A percentile compares a stretch with the other conserved stretches of the same genome.
phyloP scores from a whole-genome alignment of 352 stramenopile genomes.

The Phytopythium mirpurense region DNA sequence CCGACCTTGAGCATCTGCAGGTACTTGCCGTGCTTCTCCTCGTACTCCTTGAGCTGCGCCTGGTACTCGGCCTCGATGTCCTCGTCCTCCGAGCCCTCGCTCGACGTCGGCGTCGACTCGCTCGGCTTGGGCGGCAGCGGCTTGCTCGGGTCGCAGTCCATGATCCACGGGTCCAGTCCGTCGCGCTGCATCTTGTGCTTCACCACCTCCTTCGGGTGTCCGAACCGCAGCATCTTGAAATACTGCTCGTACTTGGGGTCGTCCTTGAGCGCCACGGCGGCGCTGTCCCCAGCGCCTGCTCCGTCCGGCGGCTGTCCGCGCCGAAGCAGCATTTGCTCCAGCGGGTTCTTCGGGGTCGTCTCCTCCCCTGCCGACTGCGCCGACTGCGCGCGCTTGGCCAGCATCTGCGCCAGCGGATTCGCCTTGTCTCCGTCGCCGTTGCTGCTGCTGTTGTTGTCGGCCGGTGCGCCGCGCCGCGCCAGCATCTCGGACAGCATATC shows the following conservation, averaged over 20 bases:
- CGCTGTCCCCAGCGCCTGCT: slow-evolving; percentile 10
- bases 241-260: slow-evolving; percentile 68
- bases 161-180: slow-evolving; percentile 45
- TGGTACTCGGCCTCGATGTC: slow-evolving; percentile 50
- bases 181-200: slow-evolving; percentile 78
- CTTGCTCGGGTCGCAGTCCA: slow-evolving; percentile 64
- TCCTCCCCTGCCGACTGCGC: slow-evolving; percentile 7
- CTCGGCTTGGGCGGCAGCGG: slow-evolving; percentile 23
- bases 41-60: slow-evolving; percentile 49
- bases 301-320: slow-evolving; percentile 9
- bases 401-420: slow-evolving; percentile 33
- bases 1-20: slow-evolving; percentile 79
- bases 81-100: slow-evolving; percentile 13
- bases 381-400: slow-evolving; percentile 19
- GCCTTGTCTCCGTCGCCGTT: slow-evolving; percentile 11
- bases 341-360: slow-evolving; percentile 13
- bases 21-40: slow-evolving; percentile 67
- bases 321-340: slow-evolving; percentile 17
- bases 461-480: slow-evolving; percentile 15
- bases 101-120: slow-evolving; percentile 2
- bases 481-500: slow-evolving; percentile 38
- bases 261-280: slow-evolving; percentile 46
- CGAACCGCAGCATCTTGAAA: slow-evolving; percentile 83
- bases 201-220: slow-evolving; percentile 51
- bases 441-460: slow-evolving; percentile 3